Base-by-base conservation (phyloP, 352 stramenopile species). In the Phytophthora palmivora region DNA sequence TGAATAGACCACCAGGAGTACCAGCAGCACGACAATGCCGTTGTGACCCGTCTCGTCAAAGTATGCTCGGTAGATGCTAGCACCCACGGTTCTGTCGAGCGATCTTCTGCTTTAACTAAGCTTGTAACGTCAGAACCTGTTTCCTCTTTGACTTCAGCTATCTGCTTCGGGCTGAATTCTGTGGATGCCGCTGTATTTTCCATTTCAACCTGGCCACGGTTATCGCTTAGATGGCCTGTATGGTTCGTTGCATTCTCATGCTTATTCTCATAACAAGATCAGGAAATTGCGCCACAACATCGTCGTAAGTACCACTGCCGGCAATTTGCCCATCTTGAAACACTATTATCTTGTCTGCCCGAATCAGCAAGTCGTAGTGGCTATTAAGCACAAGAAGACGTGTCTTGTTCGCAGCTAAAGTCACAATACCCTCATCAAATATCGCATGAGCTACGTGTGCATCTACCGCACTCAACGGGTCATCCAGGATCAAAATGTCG, bases 351-450 rank as follows among this genome's bases (percentile, higher is more conserved):
- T 50, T 57, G 56, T 79, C 64, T 6, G 67, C 74, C 3, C 51
- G 55, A n/a, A 16, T 24, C 10, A 82, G 58, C 30, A 79, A 51
- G 19, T 73, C 58, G 37, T 73, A 73, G 58, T 74, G 65, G 38
- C 59, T 70, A 22, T 74, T 69, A 1, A 92, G 96, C 5, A 96
- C 93, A 16, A 97, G 73, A 42, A 98, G 52, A 5, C 96, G 78
- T 22, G 80, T 91, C 44, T 76, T 77, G 55, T 6, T 38, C 9
- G 43, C 30, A 15, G 49, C 53, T 8, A 74, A 30, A 0, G 42
- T 41, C 10, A 67, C 22, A 16, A 84, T 61, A 19, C 72, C 64
- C 12, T 78, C 38, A 6, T 70, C 49, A 28, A 83, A 83, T 19
- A 83, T 73, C 16, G 47, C 68, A n/a, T 68, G 64, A 18, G 71